Conservation (phyloP, 2,329 filamentous ascomycete species). For the Periglandula ipomoeae region DNA sequence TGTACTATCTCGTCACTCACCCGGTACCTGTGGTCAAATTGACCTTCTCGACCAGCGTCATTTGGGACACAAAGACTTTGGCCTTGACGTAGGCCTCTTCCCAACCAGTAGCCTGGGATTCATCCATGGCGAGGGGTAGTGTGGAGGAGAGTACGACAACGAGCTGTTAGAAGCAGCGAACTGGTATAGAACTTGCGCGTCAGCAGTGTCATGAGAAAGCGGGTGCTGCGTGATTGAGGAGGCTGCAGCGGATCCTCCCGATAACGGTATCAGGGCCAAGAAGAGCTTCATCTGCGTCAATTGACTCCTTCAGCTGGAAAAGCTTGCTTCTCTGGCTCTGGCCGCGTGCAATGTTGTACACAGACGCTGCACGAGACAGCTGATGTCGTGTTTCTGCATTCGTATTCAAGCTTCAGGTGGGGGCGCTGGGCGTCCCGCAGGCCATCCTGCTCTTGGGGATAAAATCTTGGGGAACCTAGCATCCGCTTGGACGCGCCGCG, state of each 20-base stretch:
- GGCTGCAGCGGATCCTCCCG: background rate
- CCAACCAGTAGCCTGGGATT: slow-evolving; percentile 63
- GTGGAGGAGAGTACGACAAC: slow-evolving; percentile 42
- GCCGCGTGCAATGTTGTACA: background rate
- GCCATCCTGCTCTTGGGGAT: background rate
- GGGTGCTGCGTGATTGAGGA: background rate
- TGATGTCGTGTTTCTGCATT: background rate
- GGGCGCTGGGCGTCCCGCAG: background rate
- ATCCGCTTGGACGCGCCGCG: background rate
- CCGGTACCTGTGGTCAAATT: slow-evolving; percentile 89
- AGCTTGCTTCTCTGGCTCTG: background rate
- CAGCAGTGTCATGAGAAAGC: slow-evolving; percentile 10
- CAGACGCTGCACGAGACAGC: background rate
- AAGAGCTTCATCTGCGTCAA: background rate
- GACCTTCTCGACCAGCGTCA: slow-evolving; percentile 84
- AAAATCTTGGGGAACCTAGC: background rate
- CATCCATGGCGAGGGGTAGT: slow-evolving; percentile 84
- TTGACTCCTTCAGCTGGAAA: background rate
- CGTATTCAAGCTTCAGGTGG: background rate
- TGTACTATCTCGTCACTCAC: slow-evolving; percentile 35
- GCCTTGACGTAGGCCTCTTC: slow-evolving; percentile 67
- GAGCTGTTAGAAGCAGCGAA: slow-evolving; percentile 8
- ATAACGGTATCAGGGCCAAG: background rate
- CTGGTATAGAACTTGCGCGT: slow-evolving; percentile 15
- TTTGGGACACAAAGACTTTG: slow-evolving; percentile 67